Evolutionary conservation across 257 asterid species (phyloP).

Genomic region (Solanum gandarillasii): DNA sequence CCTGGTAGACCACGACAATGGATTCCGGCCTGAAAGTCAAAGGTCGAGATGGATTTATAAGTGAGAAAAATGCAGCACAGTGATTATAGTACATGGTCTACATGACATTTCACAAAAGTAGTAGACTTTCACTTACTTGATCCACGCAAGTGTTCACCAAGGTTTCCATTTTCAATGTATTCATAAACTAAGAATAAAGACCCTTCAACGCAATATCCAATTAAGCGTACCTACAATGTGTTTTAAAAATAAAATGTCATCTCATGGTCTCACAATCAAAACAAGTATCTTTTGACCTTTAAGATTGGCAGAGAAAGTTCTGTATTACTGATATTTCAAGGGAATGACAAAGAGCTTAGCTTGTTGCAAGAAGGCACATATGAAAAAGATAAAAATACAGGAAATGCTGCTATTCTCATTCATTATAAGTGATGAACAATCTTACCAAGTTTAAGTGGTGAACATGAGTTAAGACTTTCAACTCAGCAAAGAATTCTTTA

Average conservation of each 20-base stretch:
- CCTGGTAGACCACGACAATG: conserved; percentile 64
- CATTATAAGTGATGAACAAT: background rate
- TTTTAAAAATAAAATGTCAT: background rate
- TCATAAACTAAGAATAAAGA: conserved; percentile 77
- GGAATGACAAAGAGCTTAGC: background rate
- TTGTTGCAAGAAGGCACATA: background rate
- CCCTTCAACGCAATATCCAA: conserved; percentile 78
- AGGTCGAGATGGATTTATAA: background rate
- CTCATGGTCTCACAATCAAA: background rate
- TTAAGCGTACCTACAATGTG: conserved; percentile 57
- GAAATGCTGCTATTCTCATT: background rate
- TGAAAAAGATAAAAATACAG: background rate
- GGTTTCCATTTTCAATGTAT: conserved; percentile 80
- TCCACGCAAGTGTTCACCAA: conserved; percentile 70
- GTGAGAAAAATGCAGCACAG: background rate
- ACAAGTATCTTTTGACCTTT: background rate
- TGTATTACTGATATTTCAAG: background rate
- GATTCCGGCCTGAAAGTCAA: conserved; percentile 26
- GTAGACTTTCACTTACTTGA: conserved; percentile 28
- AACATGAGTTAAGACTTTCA: conserved; percentile 71
- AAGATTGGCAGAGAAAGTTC: background rate
- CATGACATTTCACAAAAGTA: background rate
- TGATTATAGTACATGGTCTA: background rate
- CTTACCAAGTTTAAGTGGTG: conserved; percentile 89
- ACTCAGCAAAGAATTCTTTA: conserved; percentile 69